phyloP scores from a whole-genome alignment of 495 filamentous ascomycete species.

The Aspergillus incahuasiensis region DNA sequence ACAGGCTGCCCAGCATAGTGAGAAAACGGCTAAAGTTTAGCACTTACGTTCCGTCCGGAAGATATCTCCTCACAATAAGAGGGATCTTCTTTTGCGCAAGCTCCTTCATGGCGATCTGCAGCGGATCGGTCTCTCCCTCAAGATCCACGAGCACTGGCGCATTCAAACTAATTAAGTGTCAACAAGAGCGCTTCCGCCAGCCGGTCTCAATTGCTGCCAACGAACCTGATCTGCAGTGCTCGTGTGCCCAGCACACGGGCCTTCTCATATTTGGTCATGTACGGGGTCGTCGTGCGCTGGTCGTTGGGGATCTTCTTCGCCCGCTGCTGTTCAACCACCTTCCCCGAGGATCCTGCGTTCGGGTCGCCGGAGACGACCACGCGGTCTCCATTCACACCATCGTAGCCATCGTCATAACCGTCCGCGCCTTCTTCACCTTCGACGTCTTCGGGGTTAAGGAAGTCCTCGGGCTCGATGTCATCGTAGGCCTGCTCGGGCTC shows the following conservation, averaged over 20 bases:
- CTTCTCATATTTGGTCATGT: constrained; percentile 99
- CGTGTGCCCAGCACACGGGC: constrained; percentile 89
- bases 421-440: constrained; percentile 40
- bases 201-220: constrained; percentile 6
- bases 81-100: constrained; percentile 98
- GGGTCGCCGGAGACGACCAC: constrained; percentile 73
- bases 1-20: background rate
- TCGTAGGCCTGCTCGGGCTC: constrained; percentile 60
- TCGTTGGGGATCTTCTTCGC: constrained; percentile 90
- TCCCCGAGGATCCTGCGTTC: constrained; percentile 53
- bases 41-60: constrained; percentile 94
- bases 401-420: constrained; percentile 51
- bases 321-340: constrained; percentile 59
- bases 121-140: constrained; percentile 94
- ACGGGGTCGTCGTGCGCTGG: constrained; percentile 86
- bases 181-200: constrained; percentile 1
- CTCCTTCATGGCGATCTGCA: constrained; percentile 97
- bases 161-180: constrained; percentile 68
- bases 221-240: constrained; percentile 92
- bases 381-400: constrained; percentile 46
- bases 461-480: constrained; percentile 58
- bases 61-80: constrained; percentile 85
- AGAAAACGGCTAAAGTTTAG: background rate
- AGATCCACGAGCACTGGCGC: constrained; percentile 94
- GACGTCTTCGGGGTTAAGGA: constrained; percentile 43